Evolutionary conservation across 2,329 filamentous ascomycete genomes (phyloP), one percentile per base, ranked within the genome.

Genomic region (Ophiocordyceps camponoti-leonardi): DNA sequence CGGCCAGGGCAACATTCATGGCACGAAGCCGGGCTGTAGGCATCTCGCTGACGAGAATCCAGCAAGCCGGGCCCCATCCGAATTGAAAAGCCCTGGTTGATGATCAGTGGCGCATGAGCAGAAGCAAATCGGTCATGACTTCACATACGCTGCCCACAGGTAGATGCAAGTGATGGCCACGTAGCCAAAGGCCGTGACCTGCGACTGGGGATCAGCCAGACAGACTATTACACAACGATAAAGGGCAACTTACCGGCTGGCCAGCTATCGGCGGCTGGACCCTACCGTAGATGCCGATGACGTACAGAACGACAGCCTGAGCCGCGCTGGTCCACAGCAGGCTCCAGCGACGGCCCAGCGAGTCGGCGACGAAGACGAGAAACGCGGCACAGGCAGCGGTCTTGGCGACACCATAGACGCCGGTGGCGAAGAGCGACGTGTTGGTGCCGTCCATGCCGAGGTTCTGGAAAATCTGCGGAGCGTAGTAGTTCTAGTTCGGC

Each of bases 331-430:
- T 83, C 74, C 75, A 81, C 16, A 83, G 63, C 19, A 83, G 64
- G 52, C 72, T 68, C 49, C 58, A 61, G 16, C 79, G 66, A 47
- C 82, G 73, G 20, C 82, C 82, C 1, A 86, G 72, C 2, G 77
- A 79, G 57, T 86, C 82, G 48, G 78, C 79, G 14, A 74, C 72
- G 52, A 83, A 79, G 51, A 81, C 56, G 23, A 86, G 67, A 66
- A 85, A 86, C 45, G 68, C 56, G 6, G 71, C 67, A 55, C 78
- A 83, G 37, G 75, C 73, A 11, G 68, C 61, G 61, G 81, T 77
- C 60, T 86, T 86, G 46, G 83, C 74, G 45, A 85, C 71, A 23
- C 81, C 81, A 56, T 85, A 86, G 51, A 86, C 73, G 39, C 82
- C 81, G 0, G 81, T 85, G 5, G 82, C 80, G 57, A 86, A 83